A percentile compares a stretch with the other conserved stretches of the same genome.
Evolutionary conservation across 2,329 filamentous ascomycete genomes (phyloP).

Genomic region (Penicillium thymicola): DNA sequence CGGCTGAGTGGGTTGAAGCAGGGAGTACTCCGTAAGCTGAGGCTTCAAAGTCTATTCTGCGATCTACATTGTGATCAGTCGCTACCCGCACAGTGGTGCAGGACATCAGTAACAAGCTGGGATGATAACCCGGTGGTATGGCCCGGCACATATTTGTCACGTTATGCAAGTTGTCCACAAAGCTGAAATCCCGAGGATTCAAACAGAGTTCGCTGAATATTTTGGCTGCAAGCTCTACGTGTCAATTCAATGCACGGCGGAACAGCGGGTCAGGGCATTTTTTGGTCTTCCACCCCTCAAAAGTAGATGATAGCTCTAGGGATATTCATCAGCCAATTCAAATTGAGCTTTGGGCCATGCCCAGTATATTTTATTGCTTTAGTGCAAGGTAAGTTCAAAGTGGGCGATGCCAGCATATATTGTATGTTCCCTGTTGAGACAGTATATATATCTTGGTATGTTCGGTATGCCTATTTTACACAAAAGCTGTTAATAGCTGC

Average conservation of each 20-base stretch:
- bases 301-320: neutral
- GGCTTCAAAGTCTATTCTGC: neutral
- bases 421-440: neutral
- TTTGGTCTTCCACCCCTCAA: neutral
- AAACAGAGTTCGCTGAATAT: neutral
- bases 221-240: neutral
- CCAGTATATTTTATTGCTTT: neutral
- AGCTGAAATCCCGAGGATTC: neutral
- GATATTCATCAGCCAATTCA: neutral
- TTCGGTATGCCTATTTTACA: neutral
- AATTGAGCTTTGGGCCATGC: neutral
- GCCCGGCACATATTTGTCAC: neutral
- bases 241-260: neutral
- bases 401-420: neutral
- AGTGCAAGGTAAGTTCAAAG: neutral
- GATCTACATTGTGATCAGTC: conserved; percentile 11
- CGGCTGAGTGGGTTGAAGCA: conserved; percentile 39
- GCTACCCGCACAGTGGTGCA: neutral
- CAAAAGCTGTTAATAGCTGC: neutral
- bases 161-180: neutral
- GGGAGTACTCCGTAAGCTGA: conserved; percentile 1
- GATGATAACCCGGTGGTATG: neutral
- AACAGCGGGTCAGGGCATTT: neutral
- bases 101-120: neutral
- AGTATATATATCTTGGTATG: neutral